Conservation (phyloP, 345 rosid genomes). For the Salix udensis region DNA sequence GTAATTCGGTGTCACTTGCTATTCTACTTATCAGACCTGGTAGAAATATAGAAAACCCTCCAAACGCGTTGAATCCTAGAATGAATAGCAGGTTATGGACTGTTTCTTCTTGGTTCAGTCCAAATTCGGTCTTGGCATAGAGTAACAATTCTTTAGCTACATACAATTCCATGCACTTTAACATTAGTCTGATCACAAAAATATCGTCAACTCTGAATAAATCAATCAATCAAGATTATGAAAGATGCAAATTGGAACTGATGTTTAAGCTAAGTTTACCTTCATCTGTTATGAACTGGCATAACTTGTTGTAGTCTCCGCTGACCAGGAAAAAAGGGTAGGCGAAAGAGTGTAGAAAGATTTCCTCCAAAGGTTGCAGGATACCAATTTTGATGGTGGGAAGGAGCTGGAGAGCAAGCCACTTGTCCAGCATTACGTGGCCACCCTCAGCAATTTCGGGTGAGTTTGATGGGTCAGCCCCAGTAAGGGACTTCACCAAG, state of each 20-base stretch:
- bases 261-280: slow-evolving; percentile 17
- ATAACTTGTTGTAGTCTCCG: slow-evolving; percentile 57
- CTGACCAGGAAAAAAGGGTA: slow-evolving; percentile 59
- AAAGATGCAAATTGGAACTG: not conserved
- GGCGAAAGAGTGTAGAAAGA: slow-evolving; percentile 73
- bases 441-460: slow-evolving; percentile 49
- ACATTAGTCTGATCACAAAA: not conserved
- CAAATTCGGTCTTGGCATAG: slow-evolving; percentile 50
- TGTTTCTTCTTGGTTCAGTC: slow-evolving; percentile 53
- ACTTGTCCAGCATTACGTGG: slow-evolving; percentile 40
- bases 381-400: slow-evolving; percentile 47
- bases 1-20: slow-evolving; percentile 48
- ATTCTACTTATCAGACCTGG: slow-evolving; percentile 39
- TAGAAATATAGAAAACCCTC: slow-evolving; percentile 74
- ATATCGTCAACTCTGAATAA: no score
- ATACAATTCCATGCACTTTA: not conserved
- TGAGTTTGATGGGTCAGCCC: slow-evolving; percentile 53
- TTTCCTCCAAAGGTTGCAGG: slow-evolving; percentile 59
- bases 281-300: slow-evolving; percentile 42
- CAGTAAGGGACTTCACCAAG: slow-evolving; percentile 49
- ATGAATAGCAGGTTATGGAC: slow-evolving; percentile 63
- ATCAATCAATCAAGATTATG: no score
- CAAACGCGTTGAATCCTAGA: slow-evolving; percentile 77
- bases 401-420: slow-evolving; percentile 67
- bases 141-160: slow-evolving; percentile 39